Percentiles rank a stretch among this genome's conserved stretches.
These are phyloP conservation scores for Trypanosomatidae sp. DNA, from an alignment of 208 protist species.

Conservation along the genomic window DNA sequence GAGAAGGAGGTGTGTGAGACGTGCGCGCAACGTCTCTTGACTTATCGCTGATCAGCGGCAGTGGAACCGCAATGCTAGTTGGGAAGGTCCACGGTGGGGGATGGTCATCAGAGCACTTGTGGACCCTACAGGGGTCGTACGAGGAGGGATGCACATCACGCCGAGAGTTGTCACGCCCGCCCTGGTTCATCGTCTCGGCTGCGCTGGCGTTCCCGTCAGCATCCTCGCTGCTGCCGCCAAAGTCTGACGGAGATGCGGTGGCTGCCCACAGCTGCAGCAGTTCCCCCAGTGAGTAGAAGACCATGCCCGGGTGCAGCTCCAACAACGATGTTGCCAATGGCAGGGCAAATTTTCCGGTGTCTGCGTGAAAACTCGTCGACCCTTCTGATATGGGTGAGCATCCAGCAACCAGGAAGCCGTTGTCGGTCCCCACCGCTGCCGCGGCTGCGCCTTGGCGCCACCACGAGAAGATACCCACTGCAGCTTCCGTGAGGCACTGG, in stretches of 20 bases:
- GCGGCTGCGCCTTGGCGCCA: constrained; percentile 19
- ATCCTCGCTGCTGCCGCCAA: neutral
- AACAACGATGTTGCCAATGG: neutral
- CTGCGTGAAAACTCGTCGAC: neutral
- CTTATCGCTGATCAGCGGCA: neutral
- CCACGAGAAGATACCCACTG: constrained; percentile 10
- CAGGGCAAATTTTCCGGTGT: neutral
- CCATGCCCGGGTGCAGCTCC: constrained; percentile 10
- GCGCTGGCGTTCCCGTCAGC: neutral
- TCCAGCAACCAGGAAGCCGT: neutral
- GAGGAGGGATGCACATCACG: neutral
- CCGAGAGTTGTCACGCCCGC: neutral
- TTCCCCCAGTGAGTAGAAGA: constrained; percentile 27
- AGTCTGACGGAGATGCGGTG: neutral
- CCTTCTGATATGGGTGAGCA: neutral
- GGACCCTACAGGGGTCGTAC: neutral
- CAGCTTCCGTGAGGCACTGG: constrained; percentile 16
- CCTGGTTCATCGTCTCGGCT: neutral
- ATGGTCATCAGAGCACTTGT: neutral
- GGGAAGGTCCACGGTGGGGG: neutral
- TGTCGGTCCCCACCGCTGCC: neutral
- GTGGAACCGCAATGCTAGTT: neutral
- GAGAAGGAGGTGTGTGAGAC: neutral
- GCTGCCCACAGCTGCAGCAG: constrained; percentile 20
- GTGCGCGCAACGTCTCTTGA: neutral